Conservation (phyloP, 2,329 filamentous ascomycete genomes). For the Epichloe amarillans region DNA sequence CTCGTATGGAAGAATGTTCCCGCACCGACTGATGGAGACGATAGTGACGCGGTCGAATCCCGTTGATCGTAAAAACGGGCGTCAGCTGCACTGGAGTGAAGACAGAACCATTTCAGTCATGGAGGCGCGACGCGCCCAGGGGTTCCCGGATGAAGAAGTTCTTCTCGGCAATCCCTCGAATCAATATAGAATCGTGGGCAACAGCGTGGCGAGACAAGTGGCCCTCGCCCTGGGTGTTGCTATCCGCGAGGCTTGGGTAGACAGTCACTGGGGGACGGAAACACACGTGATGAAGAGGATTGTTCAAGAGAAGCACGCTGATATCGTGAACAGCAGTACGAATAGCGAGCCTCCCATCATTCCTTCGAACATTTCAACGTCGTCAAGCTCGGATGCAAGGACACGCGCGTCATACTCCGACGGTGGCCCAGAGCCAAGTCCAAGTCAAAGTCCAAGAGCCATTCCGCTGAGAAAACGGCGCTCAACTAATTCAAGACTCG, state of each 20-base stretch:
- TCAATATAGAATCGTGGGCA: conserved; percentile 58
- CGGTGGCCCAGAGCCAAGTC: background rate
- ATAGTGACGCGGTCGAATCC: conserved; percentile 42
- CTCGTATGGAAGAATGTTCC: conserved; percentile 40
- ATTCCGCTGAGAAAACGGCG: background rate
- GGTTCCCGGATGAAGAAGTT: conserved; percentile 56
- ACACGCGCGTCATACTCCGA: background rate
- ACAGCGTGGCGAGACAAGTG: conserved; percentile 59
- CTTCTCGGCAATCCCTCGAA: conserved; percentile 42
- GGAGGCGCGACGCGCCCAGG: conserved; percentile 57
- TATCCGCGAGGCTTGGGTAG: conserved; percentile 40
- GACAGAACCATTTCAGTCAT: conserved; percentile 47
- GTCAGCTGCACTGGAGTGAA: conserved; percentile 52
- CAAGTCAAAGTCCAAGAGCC: background rate
- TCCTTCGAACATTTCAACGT: background rate
- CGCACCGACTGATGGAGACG: conserved; percentile 43
- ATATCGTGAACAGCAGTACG: background rate
- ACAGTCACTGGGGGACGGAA: conserved; percentile 8
- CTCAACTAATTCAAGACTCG: background rate
- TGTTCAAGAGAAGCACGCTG: background rate
- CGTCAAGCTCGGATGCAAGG: background rate
- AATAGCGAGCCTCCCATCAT: background rate
- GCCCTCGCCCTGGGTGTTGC: conserved; percentile 52
- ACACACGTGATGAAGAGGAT: background rate
- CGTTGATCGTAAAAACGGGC: conserved; percentile 41